A percentile compares a stretch with the other conserved stretches of the same genome.
These are phyloP conservation scores for Kuraishia capsulata DNA, from an alignment of 805 yeast genomes.

Conservation along the genomic window DNA sequence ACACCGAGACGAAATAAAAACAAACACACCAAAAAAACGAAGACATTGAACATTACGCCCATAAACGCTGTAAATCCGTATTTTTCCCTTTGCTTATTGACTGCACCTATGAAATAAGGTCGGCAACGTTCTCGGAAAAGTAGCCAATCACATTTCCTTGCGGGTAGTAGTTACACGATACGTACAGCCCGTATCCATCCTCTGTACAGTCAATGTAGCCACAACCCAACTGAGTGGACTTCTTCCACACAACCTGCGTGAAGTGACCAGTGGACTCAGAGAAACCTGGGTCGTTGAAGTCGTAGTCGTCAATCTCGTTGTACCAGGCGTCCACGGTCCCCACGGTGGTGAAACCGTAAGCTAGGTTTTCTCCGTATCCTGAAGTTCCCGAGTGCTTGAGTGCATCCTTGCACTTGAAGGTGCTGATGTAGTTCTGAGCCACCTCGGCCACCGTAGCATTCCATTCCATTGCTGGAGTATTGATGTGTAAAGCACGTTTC, in stretches of 20 bases:
- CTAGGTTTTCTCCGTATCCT: conserved; percentile 77
- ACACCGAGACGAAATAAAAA: no score
- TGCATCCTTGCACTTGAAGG: conserved; percentile 49
- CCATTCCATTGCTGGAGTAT: conserved; percentile 49
- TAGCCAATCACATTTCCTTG: conserved; percentile 57
- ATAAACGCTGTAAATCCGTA: no score
- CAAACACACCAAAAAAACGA: no score
- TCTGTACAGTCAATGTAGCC: conserved; percentile 39
- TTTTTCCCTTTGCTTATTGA: no score
- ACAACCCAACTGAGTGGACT: conserved; percentile 57
- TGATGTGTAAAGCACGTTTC: conserved; percentile 42
- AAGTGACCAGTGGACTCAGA: conserved; percentile 57
- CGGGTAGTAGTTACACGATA: conserved; percentile 69
- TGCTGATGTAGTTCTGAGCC: conserved; percentile 52
- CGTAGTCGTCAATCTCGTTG: conserved; percentile 48
- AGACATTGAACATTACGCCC: no score
- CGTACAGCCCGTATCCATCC: conserved; percentile 47
- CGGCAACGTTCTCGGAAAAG: conserved; percentile 8
- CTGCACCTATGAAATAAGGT: not conserved
- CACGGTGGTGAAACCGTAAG: conserved; percentile 51
- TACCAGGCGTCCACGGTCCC: conserved; percentile 68
- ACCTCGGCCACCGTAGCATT: conserved; percentile 36
- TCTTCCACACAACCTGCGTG: conserved; percentile 69
- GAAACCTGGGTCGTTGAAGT: conserved; percentile 42
- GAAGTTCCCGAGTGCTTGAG: conserved; percentile 44